phyloP scores from a whole-genome alignment of 495 filamentous ascomycete species.

The Daldinia caldariorum region DNA sequence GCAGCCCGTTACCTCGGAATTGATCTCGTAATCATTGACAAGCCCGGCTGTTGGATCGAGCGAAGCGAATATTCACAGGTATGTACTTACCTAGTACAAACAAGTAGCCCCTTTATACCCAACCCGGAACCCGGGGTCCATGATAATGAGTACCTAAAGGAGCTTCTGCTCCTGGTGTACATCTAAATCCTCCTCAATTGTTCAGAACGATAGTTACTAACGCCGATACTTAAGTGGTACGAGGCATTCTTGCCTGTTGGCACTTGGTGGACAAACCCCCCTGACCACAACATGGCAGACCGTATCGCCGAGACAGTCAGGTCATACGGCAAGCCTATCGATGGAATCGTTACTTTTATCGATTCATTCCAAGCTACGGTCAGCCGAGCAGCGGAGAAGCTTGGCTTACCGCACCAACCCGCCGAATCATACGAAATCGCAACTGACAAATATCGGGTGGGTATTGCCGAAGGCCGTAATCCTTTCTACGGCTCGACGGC shows the following conservation, averaged over 20 bases:
- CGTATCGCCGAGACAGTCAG: slow-evolving; percentile 48
- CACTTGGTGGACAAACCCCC: slow-evolving; percentile 44
- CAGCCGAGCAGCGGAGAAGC: slow-evolving; percentile 46
- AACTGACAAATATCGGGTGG: slow-evolving; percentile 57
- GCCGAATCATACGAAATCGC: slow-evolving; percentile 53
- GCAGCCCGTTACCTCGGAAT: slow-evolving; percentile 57
- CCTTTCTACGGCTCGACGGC: slow-evolving; percentile 38
- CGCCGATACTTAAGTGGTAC: slow-evolving; percentile 39
- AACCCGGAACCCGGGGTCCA: not conserved
- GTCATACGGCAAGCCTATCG: slow-evolving; percentile 49
- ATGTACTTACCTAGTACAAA: not conserved
- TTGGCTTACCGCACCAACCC: slow-evolving; percentile 49
- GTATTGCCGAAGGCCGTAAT: slow-evolving; percentile 48
- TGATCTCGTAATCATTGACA: slow-evolving; percentile 58
- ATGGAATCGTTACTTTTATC: slow-evolving; percentile 53
- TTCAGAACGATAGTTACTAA: not conserved
- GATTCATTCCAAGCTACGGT: slow-evolving; percentile 54
- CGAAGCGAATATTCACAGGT: slow-evolving; percentile 42
- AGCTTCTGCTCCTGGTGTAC: not conserved
- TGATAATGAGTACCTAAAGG: not conserved
- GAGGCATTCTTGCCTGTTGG: slow-evolving; percentile 45
- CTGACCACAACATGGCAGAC: slow-evolving; percentile 47
- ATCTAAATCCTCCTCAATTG: not conserved
- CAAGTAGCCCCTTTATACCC: not conserved
- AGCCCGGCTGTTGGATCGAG: slow-evolving; percentile 60